phyloP scores from a whole-genome alignment of 306 rosid genomes.

The Senna tora region DNA sequence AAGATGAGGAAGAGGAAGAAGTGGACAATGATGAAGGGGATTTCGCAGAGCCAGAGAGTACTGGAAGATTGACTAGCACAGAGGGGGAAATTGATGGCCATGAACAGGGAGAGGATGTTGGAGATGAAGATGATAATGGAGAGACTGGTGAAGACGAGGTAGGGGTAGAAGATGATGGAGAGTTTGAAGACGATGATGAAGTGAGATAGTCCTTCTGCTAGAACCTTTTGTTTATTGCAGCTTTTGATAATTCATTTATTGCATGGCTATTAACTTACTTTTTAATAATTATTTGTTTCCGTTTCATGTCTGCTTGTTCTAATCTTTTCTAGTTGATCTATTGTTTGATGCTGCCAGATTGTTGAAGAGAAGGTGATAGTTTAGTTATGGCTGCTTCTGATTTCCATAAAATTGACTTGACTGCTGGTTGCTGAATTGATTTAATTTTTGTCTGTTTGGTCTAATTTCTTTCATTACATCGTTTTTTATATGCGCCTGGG shows the following conservation, averaged over 20 bases:
- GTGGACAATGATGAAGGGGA: slow-evolving; percentile 87
- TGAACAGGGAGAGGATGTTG: slow-evolving; percentile 91
- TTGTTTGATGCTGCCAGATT: slow-evolving; percentile 30
- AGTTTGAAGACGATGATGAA: slow-evolving; percentile 80
- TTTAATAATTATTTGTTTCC: not conserved
- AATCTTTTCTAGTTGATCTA: slow-evolving; percentile 6
- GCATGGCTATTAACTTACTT: not conserved
- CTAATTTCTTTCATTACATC: not conserved
- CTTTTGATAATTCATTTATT: slow-evolving; percentile 3
- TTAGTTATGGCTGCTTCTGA: slow-evolving; percentile 1
- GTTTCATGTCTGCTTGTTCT: not conserved
- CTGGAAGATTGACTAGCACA: slow-evolving; percentile 62
- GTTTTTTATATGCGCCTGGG: not conserved
- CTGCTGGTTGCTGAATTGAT: slow-evolving; percentile 22
- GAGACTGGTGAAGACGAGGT: slow-evolving; percentile 86
- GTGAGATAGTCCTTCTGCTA: slow-evolving; percentile 54
- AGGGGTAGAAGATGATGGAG: slow-evolving; percentile 64
- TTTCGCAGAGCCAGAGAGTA: slow-evolving; percentile 63
- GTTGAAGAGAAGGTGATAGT: slow-evolving; percentile 5
- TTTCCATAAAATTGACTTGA: slow-evolving; percentile 4
- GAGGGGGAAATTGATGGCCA: slow-evolving; percentile 96
- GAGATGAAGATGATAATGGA: slow-evolving; percentile 77
- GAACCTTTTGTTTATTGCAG: not conserved
- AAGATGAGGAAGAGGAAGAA: slow-evolving; percentile 75
- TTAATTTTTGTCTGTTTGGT: not conserved